These are phyloP conservation scores for Puccinia coronata DNA, from an alignment of 1,284 basidiomycete species.

Conservation along the genomic window DNA sequence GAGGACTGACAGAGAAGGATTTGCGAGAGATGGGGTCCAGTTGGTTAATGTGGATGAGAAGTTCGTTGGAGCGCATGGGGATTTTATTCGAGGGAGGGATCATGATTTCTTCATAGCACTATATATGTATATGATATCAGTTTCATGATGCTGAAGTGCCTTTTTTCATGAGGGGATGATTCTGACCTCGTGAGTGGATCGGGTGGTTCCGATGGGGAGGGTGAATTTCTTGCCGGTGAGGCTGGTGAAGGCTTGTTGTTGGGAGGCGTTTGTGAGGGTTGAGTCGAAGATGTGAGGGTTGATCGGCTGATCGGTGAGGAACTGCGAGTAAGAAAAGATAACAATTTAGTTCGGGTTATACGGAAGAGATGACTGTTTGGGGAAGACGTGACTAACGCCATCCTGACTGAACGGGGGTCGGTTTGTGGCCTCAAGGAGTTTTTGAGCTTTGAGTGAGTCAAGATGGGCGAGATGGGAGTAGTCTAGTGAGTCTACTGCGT, in stretches of 20 bases:
- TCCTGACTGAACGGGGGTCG: slow-evolving; percentile 25
- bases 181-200: slow-evolving; percentile 38
- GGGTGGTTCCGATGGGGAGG: slow-evolving; percentile 35
- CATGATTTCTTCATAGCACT: slow-evolving; percentile 56
- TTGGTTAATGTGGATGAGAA: slow-evolving; percentile 56
- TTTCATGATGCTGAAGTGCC: neutral
- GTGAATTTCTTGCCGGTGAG: slow-evolving; percentile 28
- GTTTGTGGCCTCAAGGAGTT: slow-evolving; percentile 10
- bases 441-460: slow-evolving; percentile 27
- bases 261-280: neutral
- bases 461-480: slow-evolving; percentile 23
- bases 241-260: slow-evolving; percentile 13
- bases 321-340: slow-evolving; percentile 4
- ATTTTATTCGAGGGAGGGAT: slow-evolving; percentile 58
- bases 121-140: neutral
- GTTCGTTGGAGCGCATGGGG: slow-evolving; percentile 56
- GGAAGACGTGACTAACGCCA: slow-evolving; percentile 15
- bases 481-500: neutral
- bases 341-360: neutral
- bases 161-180: too few species aligned
- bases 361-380: neutral
- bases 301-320: slow-evolving; percentile 16
- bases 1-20: slow-evolving; percentile 55
- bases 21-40: slow-evolving; percentile 57
- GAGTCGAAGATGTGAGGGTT: slow-evolving; percentile 49